These are phyloP conservation scores for Puya raimondii DNA, from an alignment of 176 grass and related monocot genomes.

Conservation along the genomic window DNA sequence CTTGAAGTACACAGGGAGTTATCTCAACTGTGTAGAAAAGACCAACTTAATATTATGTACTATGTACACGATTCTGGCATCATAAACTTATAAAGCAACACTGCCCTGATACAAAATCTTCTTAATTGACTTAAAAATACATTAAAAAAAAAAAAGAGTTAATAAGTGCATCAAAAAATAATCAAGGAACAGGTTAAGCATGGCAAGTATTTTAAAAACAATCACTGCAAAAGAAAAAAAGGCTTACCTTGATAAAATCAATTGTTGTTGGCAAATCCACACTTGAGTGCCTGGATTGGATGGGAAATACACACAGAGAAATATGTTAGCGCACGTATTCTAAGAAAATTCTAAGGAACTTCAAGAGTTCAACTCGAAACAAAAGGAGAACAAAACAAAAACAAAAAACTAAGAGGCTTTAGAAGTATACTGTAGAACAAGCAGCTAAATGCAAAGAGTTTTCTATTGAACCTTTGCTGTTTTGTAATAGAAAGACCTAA, in stretches of 20 bases:
- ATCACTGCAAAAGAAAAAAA: neutral
- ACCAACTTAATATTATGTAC: too few species aligned
- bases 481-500: too few species aligned
- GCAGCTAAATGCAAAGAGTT: neutral
- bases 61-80: too few species aligned
- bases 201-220: neutral
- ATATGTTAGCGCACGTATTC: neutral
- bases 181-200: neutral
- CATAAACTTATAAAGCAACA: too few species aligned
- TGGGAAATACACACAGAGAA: neutral
- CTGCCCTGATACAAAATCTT: too few species aligned
- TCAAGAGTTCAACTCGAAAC: too few species aligned
- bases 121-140: too few species aligned
- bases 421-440: neutral
- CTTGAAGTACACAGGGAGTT: too few species aligned
- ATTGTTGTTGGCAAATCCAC: slow-evolving; percentile 35
- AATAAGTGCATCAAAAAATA: neutral
- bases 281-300: slow-evolving; percentile 52
- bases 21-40: too few species aligned
- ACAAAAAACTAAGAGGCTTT: slow-evolving; percentile 2
- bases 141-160: too few species aligned
- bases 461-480: neutral
- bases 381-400: neutral
- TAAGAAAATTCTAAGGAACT: neutral
- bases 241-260: slow-evolving; percentile 71